A percentile compares a stretch with the other conserved stretches of the same genome.
phyloP scores from a whole-genome alignment of 345 rosid species.

The Euphorbia pulcherrima region DNA sequence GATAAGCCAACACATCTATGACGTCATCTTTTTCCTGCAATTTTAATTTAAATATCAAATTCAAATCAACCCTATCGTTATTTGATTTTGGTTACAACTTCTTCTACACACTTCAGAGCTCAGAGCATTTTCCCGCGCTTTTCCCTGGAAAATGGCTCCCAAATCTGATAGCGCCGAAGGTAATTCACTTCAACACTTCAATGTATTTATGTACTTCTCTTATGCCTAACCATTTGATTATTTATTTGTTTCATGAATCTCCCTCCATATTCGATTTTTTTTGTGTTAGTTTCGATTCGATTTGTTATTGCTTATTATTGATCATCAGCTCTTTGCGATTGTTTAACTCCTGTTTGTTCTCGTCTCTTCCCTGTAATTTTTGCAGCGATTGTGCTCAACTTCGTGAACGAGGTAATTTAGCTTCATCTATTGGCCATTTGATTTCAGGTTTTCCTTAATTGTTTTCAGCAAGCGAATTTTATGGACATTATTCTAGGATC shows the following conservation, averaged over 20 bases:
- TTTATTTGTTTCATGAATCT: not conserved
- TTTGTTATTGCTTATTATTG: slow-evolving; percentile 1
- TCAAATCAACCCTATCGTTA: not conserved
- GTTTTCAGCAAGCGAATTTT: not conserved
- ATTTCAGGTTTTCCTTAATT: not conserved
- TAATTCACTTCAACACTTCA: slow-evolving; percentile 12
- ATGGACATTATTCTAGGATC: not conserved
- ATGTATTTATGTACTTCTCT: not conserved
- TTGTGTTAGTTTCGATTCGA: not conserved
- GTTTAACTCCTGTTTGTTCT: not conserved
- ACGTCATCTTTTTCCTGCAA: not conserved
- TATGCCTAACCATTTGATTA: not conserved
- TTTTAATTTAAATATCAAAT: no score
- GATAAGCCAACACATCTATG: no score
- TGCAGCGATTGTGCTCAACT: slow-evolving; percentile 89
- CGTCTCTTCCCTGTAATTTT: slow-evolving; percentile 18
- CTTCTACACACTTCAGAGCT: not conserved
- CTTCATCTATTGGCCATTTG: not conserved
- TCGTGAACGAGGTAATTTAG: slow-evolving; percentile 68
- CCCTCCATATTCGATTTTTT: not conserved
- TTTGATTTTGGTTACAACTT: not conserved
- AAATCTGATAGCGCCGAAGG: slow-evolving; percentile 74
- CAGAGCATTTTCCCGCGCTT: slow-evolving; percentile 54
- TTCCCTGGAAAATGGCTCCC: slow-evolving; percentile 57
- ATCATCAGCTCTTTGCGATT: not conserved